phyloP scores from a whole-genome alignment of 257 asterid species.

The Solanum medicagineum region DNA sequence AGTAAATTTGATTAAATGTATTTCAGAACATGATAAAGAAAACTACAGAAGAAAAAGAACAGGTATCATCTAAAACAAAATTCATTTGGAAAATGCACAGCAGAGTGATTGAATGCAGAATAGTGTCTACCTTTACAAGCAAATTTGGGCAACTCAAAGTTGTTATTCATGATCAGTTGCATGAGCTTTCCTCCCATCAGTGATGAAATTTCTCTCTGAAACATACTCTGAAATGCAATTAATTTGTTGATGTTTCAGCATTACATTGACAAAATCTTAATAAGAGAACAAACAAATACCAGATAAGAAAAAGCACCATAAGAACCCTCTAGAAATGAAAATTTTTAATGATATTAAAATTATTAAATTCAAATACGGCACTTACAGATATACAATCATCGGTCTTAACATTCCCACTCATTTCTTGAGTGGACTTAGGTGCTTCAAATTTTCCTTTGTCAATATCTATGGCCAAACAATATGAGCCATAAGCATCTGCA shows the following conservation, averaged over 20 bases:
- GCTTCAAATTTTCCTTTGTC: conserved; percentile 59
- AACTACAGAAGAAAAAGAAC: background rate
- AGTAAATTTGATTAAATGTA: background rate
- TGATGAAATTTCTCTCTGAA: conserved; percentile 64
- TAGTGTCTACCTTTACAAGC: conserved; percentile 50
- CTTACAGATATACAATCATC: conserved; percentile 61
- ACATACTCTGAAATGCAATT: conserved; percentile 35
- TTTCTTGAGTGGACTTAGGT: conserved; percentile 29
- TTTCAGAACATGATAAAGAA: background rate
- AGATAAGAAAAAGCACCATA: background rate
- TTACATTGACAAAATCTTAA: background rate
- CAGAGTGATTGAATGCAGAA: background rate
- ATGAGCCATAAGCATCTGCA: conserved; percentile 25
- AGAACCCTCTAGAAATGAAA: background rate
- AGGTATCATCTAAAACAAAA: background rate
- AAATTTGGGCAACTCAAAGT: conserved; percentile 66
- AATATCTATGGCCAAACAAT: conserved; percentile 33
- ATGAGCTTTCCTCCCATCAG: conserved; percentile 61
- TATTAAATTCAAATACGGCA: background rate
- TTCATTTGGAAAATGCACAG: background rate
- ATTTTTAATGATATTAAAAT: background rate
- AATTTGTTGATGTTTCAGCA: background rate
- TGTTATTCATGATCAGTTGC: conserved; percentile 68
- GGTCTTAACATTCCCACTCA: conserved; percentile 27
- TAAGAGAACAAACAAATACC: background rate